Conservation (phyloP, 1,284 basidiomycete genomes). For the Leccinum pachyderme region DNA sequence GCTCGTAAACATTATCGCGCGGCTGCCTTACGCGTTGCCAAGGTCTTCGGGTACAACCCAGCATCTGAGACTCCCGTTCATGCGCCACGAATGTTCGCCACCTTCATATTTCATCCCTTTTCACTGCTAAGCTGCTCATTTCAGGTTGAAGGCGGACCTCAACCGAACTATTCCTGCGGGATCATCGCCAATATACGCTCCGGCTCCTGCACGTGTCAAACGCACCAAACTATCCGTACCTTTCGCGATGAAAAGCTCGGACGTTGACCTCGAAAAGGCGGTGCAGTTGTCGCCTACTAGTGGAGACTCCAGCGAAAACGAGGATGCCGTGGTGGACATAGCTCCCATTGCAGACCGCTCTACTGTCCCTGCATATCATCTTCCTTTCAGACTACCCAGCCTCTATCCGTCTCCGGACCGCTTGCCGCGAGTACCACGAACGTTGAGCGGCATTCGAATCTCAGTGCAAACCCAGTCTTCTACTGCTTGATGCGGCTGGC, state of each 20-base stretch:
- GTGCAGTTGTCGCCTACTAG: slow-evolving; percentile 6
- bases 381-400: slow-evolving; percentile 19
- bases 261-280: slow-evolving; percentile 21
- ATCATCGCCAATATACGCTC: slow-evolving; percentile 24
- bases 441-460: slow-evolving; percentile 13
- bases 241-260: neutral
- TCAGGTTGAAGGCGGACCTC: slow-evolving; percentile 11
- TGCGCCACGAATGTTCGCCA: slow-evolving; percentile 15
- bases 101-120: neutral
- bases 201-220: slow-evolving; percentile 9
- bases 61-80: slow-evolving; percentile 4
- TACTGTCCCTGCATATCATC: slow-evolving; percentile 15
- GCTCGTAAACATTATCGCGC: slow-evolving; percentile 36
- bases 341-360: neutral
- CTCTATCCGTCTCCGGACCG: slow-evolving; percentile 4
- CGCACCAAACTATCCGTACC: neutral
- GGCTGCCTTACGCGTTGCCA: slow-evolving; percentile 9
- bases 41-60: slow-evolving; percentile 17
- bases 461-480: slow-evolving; percentile 15
- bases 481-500: slow-evolving; percentile 8
- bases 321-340: neutral
- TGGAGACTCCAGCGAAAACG: slow-evolving; percentile 3
- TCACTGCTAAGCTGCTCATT: neutral
- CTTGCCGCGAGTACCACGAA: slow-evolving; percentile 3
- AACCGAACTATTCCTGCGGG: slow-evolving; percentile 16